These are phyloP conservation scores for Talaromyces sp. DNA, from an alignment of 2,329 filamentous ascomycete species.

Conservation along the genomic window DNA sequence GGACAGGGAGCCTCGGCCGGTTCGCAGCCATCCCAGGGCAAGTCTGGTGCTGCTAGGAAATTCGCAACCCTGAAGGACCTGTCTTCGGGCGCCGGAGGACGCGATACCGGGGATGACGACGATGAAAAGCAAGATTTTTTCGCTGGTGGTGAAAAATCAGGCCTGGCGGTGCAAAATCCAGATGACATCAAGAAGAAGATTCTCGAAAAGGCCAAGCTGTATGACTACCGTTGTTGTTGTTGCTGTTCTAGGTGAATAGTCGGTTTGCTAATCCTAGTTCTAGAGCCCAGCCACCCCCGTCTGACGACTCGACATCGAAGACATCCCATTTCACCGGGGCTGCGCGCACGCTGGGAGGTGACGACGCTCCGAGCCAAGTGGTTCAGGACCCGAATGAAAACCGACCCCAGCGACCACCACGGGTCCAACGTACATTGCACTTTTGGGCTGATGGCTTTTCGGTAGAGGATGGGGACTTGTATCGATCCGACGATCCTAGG, in stretches of 20 bases:
- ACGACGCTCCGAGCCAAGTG: slow-evolving; percentile 56
- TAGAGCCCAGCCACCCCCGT: slow-evolving; percentile 26
- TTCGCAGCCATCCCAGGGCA: slow-evolving; percentile 23
- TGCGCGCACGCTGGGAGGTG: slow-evolving; percentile 62
- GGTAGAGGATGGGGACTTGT: slow-evolving; percentile 61
- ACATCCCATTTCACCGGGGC: slow-evolving; percentile 54
- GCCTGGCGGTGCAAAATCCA: slow-evolving; percentile 63
- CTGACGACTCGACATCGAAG: slow-evolving; percentile 41
- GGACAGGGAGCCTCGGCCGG: slow-evolving; percentile 28
- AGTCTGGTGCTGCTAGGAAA: slow-evolving; percentile 37
- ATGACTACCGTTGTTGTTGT: slow-evolving; percentile 6
- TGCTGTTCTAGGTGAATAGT: not conserved
- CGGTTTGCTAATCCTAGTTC: slow-evolving; percentile 1
- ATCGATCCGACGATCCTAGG: slow-evolving; percentile 58
- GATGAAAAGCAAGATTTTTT: slow-evolving; percentile 56
- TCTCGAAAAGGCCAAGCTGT: slow-evolving; percentile 43
- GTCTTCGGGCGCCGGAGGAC: slow-evolving; percentile 30
- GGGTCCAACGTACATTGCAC: slow-evolving; percentile 56
- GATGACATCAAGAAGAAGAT: slow-evolving; percentile 51
- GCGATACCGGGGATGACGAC: slow-evolving; percentile 46
- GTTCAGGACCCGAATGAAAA: slow-evolving; percentile 49
- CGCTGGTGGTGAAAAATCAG: slow-evolving; percentile 63
- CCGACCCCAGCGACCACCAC: slow-evolving; percentile 39
- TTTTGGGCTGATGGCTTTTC: slow-evolving; percentile 65
- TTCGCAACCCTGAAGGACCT: slow-evolving; percentile 47